Conservation (phyloP, 2,329 filamentous ascomycete genomes). For the Sarocladium strictum region DNA sequence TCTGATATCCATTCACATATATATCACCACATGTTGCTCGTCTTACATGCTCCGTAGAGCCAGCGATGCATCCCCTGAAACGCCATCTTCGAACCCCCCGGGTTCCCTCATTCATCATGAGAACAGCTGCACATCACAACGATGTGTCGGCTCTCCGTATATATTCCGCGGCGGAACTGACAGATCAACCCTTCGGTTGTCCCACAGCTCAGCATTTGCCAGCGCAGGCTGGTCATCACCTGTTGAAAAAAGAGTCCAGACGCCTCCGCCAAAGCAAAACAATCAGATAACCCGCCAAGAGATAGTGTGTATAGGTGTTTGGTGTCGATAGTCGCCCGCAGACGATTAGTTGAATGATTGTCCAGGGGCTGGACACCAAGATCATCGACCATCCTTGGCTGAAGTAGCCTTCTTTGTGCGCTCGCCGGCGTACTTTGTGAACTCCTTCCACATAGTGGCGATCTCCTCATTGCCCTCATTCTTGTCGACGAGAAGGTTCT, state of each 20-base stretch:
- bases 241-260: neutral
- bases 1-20: neutral
- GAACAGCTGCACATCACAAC: neutral
- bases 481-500: conserved; percentile 76
- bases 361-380: neutral
- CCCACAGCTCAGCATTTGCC: neutral
- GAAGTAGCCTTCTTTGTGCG: conserved; percentile 17
- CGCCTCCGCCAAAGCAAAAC: conserved; percentile 4
- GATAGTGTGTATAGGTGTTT: neutral
- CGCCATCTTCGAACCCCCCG: neutral
- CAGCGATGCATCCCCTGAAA: neutral
- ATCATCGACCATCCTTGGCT: conserved; percentile 18
- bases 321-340: neutral
- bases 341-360: conserved; percentile 3
- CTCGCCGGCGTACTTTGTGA: conserved; percentile 31
- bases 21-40: neutral
- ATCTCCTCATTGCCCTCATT: conserved; percentile 57
- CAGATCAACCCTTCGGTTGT: neutral
- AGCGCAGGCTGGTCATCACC: neutral
- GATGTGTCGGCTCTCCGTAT: neutral
- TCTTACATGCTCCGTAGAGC: conserved; percentile 6
- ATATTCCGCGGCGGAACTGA: neutral
- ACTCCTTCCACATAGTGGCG: conserved; percentile 45
- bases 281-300: neutral
- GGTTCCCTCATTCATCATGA: neutral